A percentile compares a stretch with the other conserved stretches of the same genome.
phyloP scores from a whole-genome alignment of 1,284 basidiomycete species.

The Ganoderma leucocontextum region DNA sequence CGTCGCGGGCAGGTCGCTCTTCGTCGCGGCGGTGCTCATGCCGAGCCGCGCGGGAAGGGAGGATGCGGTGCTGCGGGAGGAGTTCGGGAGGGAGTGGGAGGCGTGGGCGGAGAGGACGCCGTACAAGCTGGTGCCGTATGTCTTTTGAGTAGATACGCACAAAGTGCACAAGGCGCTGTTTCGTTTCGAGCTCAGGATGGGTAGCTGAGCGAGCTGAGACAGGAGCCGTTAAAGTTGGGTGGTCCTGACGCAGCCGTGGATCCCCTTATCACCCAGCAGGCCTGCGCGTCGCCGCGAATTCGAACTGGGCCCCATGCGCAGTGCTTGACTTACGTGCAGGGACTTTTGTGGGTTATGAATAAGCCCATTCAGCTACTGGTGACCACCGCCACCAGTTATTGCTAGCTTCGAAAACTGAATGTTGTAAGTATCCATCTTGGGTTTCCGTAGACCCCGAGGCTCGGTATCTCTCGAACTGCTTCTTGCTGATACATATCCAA shows the following conservation, averaged over 20 bases:
- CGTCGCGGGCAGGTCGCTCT: slow-evolving; percentile 4
- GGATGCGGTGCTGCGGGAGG: slow-evolving; percentile 22
- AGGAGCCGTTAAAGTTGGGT: background rate
- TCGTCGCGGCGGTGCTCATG: slow-evolving; percentile 1
- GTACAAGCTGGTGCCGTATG: slow-evolving; percentile 23
- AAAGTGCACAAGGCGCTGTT: background rate
- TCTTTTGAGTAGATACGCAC: slow-evolving; percentile 12
- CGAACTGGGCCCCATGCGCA: background rate
- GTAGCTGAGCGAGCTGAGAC: slow-evolving; percentile 1
- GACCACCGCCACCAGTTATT: background rate
- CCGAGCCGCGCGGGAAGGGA: slow-evolving; percentile 14
- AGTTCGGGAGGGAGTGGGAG: slow-evolving; percentile 29
- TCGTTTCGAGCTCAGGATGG: background rate
- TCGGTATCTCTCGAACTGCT: background rate
- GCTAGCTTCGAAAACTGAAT: background rate
- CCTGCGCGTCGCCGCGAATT: background rate
- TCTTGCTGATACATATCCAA: background rate
- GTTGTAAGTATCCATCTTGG: background rate
- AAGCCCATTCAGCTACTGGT: background rate
- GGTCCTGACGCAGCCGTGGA: background rate
- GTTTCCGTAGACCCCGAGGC: background rate
- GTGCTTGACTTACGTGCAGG: background rate
- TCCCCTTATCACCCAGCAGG: background rate
- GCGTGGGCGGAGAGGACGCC: slow-evolving; percentile 26
- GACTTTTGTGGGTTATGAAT: background rate